Evolutionary conservation across 805 yeast genomes (phyloP), one percentile per base, ranked within the genome.

Genomic region (Zygosaccharomyces gambellarensis): DNA sequence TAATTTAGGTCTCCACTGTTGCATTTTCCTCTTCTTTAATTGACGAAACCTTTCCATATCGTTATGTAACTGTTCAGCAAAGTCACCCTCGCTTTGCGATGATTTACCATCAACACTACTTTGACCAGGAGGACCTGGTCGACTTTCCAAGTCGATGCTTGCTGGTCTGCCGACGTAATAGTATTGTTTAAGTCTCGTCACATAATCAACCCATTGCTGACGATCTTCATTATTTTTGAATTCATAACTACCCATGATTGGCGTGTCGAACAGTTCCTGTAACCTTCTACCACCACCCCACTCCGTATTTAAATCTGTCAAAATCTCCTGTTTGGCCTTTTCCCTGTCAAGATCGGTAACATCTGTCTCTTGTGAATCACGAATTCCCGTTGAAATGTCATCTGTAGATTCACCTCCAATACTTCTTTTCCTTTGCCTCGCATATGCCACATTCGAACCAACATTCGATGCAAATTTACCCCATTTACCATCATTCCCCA

Each of bases 201-300:
- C 52, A 47, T 64, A 65, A 5, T 56, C 59, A 3, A 51, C 44
- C 65, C 69, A 68, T 27, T 65, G 65, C 27, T 55, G 57, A 10
- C 65, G 58, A 43, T 66, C 69, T 32, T 61, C 57, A 36, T 55
- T 53, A 17, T 53, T 59, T 39, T 62, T 65, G 43, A 67, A 64
- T 25, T 62, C 55, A 38, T 52, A 54, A 31, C 60, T 56, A 2
- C 57, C 63, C 7, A 55, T 50, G 11, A 60, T 50, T 2, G 67
- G 67, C 11, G 62, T 59, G 34, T 60, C 60, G 53, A 82, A 76
- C 27, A 82, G 78, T 41, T 69, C 71, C 48, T 77, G 75, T 52
- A 87, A 70, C 51, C 90, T 67, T 48, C 78, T 78, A 49, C 77
- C 87, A 36, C 95, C 95, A 31, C 83, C 82, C 94, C 94, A 87